Base-by-base conservation (phyloP, 2,329 filamentous ascomycete species). In the Xylariaceae sp. region DNA sequence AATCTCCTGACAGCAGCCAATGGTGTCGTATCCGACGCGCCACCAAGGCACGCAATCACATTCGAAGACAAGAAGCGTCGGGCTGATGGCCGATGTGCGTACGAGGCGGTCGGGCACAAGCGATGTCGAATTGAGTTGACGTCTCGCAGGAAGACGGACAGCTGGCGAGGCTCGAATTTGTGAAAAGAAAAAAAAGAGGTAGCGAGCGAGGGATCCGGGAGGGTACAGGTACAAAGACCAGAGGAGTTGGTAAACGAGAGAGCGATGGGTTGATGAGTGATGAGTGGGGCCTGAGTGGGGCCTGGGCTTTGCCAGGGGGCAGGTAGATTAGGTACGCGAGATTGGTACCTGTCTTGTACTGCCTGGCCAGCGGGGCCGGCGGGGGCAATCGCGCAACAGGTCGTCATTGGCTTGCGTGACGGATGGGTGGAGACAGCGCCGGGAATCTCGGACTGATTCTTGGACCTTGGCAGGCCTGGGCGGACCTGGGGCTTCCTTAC, bases 151-250 rank as follows among this genome's bases (percentile, higher is more conserved):
- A 55, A 59, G 53, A 51, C 51, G 32, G 34, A 41, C 22, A 18
- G 53, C 19, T 46, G 50, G 56, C 54, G 56, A 51, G 57, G 54
- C 54, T 51, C 51, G 39, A 50, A 51, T 47, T 43, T 55, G 52
- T 54, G 54, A 57, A 59, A 54, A 39, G 48, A 43, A 49, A 43
- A 50, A 43, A 49, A 43, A 50, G 37, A 32, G 49, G 53, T 40
- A 58, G 53, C 46, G 56, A 58, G 46, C 22, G 36, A 45, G 50
- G 22, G 46, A 42, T 26, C 26, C 26, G 41, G 32, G 49, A 55
- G 52, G 52, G 55, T 55, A 49, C 55, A 55, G 42, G 45, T 42
- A 52, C 22, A 44, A 42, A 43, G 34, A 51, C 48, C 47, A 51
- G 42, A 51, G 32, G n/a, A n/a, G n/a, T n/a, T n/a, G n/a, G n/a